Evolutionary conservation across 225 moss, liverwort and hornwort genomes (phyloP).

Genomic region (Marchantia paleacea): DNA sequence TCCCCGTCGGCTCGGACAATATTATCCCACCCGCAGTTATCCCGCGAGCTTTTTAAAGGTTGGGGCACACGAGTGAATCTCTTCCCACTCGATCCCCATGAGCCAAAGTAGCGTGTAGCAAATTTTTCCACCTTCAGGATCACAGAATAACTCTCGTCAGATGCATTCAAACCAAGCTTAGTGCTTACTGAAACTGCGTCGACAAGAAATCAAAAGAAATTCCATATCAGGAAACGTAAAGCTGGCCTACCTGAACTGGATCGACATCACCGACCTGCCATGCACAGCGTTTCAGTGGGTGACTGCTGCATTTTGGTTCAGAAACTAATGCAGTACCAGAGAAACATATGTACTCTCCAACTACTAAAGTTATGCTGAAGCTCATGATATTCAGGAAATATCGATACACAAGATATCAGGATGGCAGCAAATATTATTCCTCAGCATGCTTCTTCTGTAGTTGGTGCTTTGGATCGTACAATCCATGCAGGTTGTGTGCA

Average conservation of each 20-base stretch:
- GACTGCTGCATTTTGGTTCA: not conserved
- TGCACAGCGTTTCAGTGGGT: not conserved
- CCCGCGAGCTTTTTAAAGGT: slow-evolving; percentile 12
- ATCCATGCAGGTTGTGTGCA: not conserved
- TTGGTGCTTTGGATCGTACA: not conserved
- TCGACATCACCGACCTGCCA: slow-evolving; percentile 46
- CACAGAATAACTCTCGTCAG: not conserved
- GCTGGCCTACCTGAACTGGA: slow-evolving; percentile 31
- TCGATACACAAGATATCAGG: not conserved
- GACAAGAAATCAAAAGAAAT: not conserved
- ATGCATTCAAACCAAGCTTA: not conserved
- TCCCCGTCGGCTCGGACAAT: slow-evolving; percentile 31
- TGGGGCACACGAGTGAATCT: not conserved
- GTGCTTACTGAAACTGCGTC: not conserved
- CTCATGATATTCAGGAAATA: not conserved
- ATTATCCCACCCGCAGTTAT: slow-evolving; percentile 31
- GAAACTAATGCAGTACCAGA: not conserved
- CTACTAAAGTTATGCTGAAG: not conserved
- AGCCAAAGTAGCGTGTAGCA: slow-evolving; percentile 29
- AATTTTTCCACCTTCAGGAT: slow-evolving; percentile 31
- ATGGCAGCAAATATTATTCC: not conserved
- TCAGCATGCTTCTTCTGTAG: not conserved
- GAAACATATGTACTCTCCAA: not conserved
- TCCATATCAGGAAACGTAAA: not conserved
- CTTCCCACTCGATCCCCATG: slow-evolving; percentile 18